Evolutionary conservation across 2,329 filamentous ascomycete genomes (phyloP).

Genomic region (Aureobasidium namibiae): DNA sequence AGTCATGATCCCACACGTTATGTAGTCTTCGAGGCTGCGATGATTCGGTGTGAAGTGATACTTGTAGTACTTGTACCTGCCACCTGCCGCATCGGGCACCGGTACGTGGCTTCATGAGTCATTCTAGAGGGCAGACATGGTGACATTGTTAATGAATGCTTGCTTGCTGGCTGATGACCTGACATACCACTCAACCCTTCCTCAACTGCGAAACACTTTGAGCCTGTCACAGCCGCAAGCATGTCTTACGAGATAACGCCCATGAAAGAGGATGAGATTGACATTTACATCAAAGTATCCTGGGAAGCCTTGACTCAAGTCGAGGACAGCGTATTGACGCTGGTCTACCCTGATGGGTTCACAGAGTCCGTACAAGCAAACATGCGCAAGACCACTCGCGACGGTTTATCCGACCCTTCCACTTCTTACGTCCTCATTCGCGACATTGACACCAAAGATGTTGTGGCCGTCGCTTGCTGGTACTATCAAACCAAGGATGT

Average conservation of each 20-base stretch:
- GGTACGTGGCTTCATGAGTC: no score
- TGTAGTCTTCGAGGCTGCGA: no score
- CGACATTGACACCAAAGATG: slow-evolving; percentile 9
- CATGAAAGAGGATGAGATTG: slow-evolving; percentile 10
- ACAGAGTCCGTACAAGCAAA: slow-evolving; percentile 6
- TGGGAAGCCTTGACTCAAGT: slow-evolving; percentile 13
- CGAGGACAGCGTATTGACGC: slow-evolving; percentile 12
- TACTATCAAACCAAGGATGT: not conserved
- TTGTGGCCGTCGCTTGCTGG: slow-evolving; percentile 16
- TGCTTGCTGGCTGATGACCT: not conserved
- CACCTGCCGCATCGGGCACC: no score
- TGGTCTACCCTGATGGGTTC: slow-evolving; percentile 15
- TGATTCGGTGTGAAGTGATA: no score
- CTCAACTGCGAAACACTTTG: not conserved
- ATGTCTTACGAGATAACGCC: slow-evolving; percentile 10
- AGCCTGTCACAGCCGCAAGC: not conserved
- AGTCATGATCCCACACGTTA: no score
- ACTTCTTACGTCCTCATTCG: slow-evolving; percentile 12
- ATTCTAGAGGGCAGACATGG: no score
- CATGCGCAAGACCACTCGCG: not conserved
- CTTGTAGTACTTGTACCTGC: no score
- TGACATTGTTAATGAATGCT: not conserved
- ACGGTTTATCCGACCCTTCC: not conserved
- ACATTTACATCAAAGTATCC: slow-evolving; percentile 12
- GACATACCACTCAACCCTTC: not conserved